Conservation (phyloP, 2,329 filamentous ascomycete species). For the Xylariaceae sp. region DNA sequence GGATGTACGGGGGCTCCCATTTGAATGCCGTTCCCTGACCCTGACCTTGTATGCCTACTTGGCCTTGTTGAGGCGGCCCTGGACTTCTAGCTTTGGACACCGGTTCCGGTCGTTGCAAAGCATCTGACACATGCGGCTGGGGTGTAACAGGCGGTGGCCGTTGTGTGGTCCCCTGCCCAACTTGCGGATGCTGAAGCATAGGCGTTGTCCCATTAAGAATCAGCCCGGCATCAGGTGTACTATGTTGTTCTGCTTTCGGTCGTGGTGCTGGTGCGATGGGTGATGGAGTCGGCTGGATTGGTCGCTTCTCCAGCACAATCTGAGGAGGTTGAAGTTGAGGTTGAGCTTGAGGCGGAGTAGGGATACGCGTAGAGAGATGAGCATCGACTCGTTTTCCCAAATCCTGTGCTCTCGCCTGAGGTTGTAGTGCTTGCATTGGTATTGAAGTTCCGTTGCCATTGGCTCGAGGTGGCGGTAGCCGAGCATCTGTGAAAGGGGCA, state of each 20-base stretch:
- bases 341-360: constrained; percentile 1
- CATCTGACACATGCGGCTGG: constrained; percentile 26
- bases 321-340: constrained; percentile 12
- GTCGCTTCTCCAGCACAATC: constrained; percentile 21
- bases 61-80: constrained; percentile 25
- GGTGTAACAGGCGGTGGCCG: constrained; percentile 26
- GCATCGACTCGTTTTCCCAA: constrained; percentile 14
- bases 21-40: constrained; percentile 32
- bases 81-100: constrained; percentile 30
- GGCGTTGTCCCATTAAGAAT: constrained; percentile 24
- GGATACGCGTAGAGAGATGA: constrained; percentile 9
- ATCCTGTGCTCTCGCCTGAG: constrained; percentile 17
- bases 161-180: constrained; percentile 27
- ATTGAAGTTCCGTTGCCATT: constrained; percentile 21
- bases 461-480: constrained; percentile 6
- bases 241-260: constrained; percentile 20
- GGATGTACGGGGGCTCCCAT: constrained; percentile 38
- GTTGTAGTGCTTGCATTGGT: constrained; percentile 14
- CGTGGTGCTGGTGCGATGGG: constrained; percentile 17
- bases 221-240: constrained; percentile 19
- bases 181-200: constrained; percentile 39
- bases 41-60: constrained; percentile 14
- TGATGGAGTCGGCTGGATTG: constrained; percentile 23
- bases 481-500: neutral
- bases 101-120: constrained; percentile 32